Evolutionary conservation across 768 basidiomycete species (phyloP).

Genomic region (Suillus ampliporus): DNA sequence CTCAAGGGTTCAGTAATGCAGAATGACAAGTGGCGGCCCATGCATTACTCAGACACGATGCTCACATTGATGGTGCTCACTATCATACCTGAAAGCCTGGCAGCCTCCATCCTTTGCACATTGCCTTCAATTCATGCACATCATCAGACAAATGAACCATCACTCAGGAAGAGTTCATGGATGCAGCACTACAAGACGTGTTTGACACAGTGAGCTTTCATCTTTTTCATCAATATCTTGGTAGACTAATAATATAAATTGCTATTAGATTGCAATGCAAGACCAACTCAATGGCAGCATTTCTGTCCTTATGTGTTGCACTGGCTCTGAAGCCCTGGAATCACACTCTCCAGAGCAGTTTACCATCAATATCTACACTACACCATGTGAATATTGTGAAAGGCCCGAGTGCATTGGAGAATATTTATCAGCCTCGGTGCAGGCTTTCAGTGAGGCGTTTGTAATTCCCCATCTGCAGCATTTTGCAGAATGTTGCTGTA

Average conservation of each 20-base stretch:
- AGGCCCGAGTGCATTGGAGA: constrained; percentile 2
- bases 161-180: no score
- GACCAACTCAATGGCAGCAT: constrained; percentile 16
- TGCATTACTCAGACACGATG: constrained; percentile 7
- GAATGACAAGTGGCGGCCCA: constrained; percentile 5
- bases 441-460: constrained; percentile 17
- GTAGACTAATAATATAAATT: no score
- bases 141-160: no score
- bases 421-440: constrained; percentile 6
- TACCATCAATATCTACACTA: constrained; percentile 17
- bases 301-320: constrained; percentile 12
- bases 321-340: constrained; percentile 2
- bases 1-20: constrained; percentile 4
- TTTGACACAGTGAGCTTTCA: no score
- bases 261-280: constrained; percentile 10
- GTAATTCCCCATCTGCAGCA: constrained; percentile 15
- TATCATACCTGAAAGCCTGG: neutral
- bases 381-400: constrained; percentile 4
- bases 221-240: no score
- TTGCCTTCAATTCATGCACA: no score
- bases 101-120: constrained; percentile 10
- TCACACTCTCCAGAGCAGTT: constrained; percentile 2
- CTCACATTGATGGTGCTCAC: constrained; percentile 11
- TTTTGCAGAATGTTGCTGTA: constrained; percentile 6
- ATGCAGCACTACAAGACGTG: no score